Conservation (phyloP, 106 monocot genomes). For the Dioscorea dumetorum region DNA sequence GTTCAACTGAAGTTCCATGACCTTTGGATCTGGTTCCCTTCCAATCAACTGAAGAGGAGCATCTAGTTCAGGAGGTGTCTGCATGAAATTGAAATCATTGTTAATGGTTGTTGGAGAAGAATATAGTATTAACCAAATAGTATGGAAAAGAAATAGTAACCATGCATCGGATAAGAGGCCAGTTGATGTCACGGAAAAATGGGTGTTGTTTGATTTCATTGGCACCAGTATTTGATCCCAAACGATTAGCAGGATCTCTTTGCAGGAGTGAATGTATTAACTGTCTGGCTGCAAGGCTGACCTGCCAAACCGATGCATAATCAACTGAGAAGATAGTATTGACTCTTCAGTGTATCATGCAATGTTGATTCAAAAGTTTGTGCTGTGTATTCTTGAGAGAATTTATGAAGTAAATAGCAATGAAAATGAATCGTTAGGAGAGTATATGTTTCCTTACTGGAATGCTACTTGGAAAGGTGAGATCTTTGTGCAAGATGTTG, state of each 20-base stretch:
- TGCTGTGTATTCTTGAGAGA: no score
- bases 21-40: conserved; percentile 32
- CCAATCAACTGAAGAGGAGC: conserved; percentile 55
- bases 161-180: conserved; percentile 96
- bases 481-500: conserved; percentile 91
- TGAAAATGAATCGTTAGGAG: no score
- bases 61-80: conserved; percentile 80
- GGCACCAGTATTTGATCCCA: conserved; percentile 74
- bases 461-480: conserved; percentile 94
- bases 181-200: conserved; percentile 85
- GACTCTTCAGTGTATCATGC: no score
- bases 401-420: no score
- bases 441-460: conserved; percentile 39
- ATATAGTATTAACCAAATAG: no score
- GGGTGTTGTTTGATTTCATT: conserved; percentile 90
- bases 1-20: conserved; percentile 29
- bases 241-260: conserved; percentile 66
- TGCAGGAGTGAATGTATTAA: conserved; percentile 76
- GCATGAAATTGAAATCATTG: conserved; percentile 2
- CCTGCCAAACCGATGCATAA: conserved; percentile 33
- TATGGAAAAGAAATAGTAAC: conserved; percentile 24
- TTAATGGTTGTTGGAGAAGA: no score
- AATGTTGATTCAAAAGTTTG: no score
- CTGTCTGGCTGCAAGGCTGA: conserved; percentile 80
- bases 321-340: not conserved